Conservation (phyloP, 352 stramenopile species). For the Phytophthora chlamydospora region DNA sequence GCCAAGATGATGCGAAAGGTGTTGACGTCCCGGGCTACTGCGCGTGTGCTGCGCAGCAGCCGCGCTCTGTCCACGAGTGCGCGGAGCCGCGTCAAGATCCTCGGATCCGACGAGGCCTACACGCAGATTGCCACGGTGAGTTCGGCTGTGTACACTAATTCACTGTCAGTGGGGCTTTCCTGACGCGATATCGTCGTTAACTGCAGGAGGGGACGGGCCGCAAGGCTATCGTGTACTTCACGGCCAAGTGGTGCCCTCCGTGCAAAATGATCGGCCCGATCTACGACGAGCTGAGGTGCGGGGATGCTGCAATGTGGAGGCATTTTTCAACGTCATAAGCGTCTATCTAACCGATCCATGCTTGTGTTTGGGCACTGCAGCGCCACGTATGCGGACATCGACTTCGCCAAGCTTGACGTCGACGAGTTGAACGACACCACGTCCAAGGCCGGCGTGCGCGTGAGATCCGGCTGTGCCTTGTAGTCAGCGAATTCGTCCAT, state of each 20-base stretch:
- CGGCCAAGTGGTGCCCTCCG: slow-evolving; percentile 89
- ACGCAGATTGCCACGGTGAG: slow-evolving; percentile 68
- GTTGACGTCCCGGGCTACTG: slow-evolving; percentile 29
- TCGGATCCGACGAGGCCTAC: slow-evolving; percentile 79
- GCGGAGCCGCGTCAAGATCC: slow-evolving; percentile 72
- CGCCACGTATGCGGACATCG: slow-evolving; percentile 63
- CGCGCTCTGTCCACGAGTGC: slow-evolving; percentile 44
- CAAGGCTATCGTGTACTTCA: slow-evolving; percentile 91
- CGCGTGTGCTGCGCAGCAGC: slow-evolving; percentile 29
- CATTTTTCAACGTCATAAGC: no score
- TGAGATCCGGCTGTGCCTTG: slow-evolving; percentile 41
- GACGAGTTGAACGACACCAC: slow-evolving; percentile 85
- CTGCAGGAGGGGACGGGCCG: slow-evolving; percentile 59
- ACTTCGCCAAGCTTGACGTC: slow-evolving; percentile 89
- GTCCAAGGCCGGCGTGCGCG: slow-evolving; percentile 77
- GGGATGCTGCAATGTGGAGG: not conserved
- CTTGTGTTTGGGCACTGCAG: slow-evolving; percentile 30
- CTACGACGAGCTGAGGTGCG: slow-evolving; percentile 85
- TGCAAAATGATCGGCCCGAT: slow-evolving; percentile 92
- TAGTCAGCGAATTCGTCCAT: not conserved
- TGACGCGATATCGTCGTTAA: slow-evolving; percentile 7
- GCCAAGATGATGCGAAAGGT: slow-evolving; percentile 51
- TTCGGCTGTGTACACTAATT: slow-evolving; percentile 2
- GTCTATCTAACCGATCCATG: slow-evolving; percentile 1
- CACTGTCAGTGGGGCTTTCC: not conserved